A percentile compares a stretch with the other conserved stretches of the same genome.
phyloP scores from a whole-genome alignment of 2,329 filamentous ascomycete species.

The Macroventuria anomochaeta region DNA sequence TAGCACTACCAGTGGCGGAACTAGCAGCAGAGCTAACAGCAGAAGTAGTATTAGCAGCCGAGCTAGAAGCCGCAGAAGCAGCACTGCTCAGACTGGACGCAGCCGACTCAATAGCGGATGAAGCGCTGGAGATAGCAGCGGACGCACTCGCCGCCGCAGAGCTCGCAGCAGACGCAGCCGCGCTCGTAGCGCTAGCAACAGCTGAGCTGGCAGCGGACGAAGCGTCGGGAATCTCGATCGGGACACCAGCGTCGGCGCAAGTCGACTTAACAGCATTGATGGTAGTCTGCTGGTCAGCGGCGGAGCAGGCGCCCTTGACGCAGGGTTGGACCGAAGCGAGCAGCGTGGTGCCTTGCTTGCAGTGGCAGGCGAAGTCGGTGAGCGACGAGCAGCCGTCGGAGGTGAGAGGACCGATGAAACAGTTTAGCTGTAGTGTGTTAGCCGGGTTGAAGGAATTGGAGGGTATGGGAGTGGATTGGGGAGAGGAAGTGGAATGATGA shows the following conservation, averaged over 20 bases:
- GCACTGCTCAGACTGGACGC: slow-evolving; percentile 5
- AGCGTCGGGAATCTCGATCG: slow-evolving; percentile 35
- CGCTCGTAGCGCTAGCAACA: slow-evolving; percentile 16
- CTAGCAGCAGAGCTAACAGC: too few relatives aligned
- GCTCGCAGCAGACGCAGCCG: slow-evolving; percentile 5
- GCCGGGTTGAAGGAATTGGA: slow-evolving; percentile 3
- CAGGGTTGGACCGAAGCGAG: slow-evolving; percentile 54
- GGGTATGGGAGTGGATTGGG: too few relatives aligned
- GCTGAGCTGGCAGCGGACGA: slow-evolving; percentile 21
- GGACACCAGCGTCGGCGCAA: slow-evolving; percentile 43
- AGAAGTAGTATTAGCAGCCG: slow-evolving; percentile 24
- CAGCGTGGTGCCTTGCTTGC: slow-evolving; percentile 53
- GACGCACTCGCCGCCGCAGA: slow-evolving; percentile 14
- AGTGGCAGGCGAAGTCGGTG: slow-evolving; percentile 55
- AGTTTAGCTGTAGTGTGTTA: slow-evolving; percentile 51
- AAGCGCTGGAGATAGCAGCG: slow-evolving; percentile 18
- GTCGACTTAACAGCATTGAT: slow-evolving; percentile 39
- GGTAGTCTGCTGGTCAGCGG: slow-evolving; percentile 45
- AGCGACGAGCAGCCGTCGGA: slow-evolving; percentile 55
- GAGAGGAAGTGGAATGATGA: too few relatives aligned
- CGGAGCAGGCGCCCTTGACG: slow-evolving; percentile 52
- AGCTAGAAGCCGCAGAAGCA: slow-evolving; percentile 2
- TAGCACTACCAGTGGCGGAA: slow-evolving; percentile 7
- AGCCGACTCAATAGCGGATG: slow-evolving; percentile 12
- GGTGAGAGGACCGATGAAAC: slow-evolving; percentile 53